A percentile compares a stretch with the other conserved stretches of the same genome.
These are phyloP conservation scores for Corylus heterophylla DNA, from an alignment of 306 rosid genomes.

Conservation along the genomic window DNA sequence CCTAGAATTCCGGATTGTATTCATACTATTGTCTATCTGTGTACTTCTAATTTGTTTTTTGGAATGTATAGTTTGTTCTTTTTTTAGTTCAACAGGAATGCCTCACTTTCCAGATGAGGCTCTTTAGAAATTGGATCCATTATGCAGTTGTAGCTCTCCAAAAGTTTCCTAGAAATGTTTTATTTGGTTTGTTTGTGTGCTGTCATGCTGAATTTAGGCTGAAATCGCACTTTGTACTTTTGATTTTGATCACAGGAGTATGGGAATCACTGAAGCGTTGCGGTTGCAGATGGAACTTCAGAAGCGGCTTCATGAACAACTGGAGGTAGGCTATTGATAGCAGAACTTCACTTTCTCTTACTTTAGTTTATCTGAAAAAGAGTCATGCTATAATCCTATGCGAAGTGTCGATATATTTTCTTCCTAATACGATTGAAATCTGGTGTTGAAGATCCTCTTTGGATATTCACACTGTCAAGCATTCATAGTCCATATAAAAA, in stretches of 20 bases:
- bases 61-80: neutral
- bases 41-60: neutral
- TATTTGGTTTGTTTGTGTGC: neutral
- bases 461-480: neutral
- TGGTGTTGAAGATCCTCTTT: neutral
- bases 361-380: neutral
- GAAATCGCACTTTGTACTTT: conserved; percentile 10
- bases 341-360: neutral
- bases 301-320: conserved; percentile 97
- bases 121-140: neutral
- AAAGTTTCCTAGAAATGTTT: neutral
- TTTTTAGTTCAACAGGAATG: neutral
- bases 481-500: neutral
- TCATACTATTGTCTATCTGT: conserved; percentile 7
- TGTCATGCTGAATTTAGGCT: neutral
- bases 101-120: neutral
- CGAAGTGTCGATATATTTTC: neutral
- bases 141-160: neutral
- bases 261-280: conserved; percentile 89
- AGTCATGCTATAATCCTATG: neutral
- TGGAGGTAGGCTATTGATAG: conserved; percentile 65
- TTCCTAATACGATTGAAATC: neutral
- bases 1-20: neutral
- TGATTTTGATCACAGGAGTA: conserved; percentile 50
- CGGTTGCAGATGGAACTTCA: conserved; percentile 96